Evolutionary conservation across 495 filamentous ascomycete genomes (phyloP).

Genomic region (Staphylotrichum tortipilum): DNA sequence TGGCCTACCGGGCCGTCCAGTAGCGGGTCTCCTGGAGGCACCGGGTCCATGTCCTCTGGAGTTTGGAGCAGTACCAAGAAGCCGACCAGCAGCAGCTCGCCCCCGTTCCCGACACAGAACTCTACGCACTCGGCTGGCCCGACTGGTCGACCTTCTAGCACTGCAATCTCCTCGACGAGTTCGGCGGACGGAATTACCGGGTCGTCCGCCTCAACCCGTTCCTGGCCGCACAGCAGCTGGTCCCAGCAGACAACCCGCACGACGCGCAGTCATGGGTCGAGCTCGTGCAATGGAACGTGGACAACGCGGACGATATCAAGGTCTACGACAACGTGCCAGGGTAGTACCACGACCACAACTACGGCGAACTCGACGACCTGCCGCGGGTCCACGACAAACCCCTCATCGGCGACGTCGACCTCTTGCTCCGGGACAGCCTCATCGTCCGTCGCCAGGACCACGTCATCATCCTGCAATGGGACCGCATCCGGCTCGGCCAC

Average conservation of each 20-base stretch:
- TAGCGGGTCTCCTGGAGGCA: too few species aligned
- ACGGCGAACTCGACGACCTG: background rate
- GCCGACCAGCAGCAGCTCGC: background rate
- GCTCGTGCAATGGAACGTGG: too few species aligned
- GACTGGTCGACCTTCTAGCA: background rate
- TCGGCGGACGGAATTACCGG: background rate
- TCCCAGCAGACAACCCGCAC: background rate
- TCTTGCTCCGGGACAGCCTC: background rate
- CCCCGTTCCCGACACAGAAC: background rate
- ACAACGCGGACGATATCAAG: too few species aligned
- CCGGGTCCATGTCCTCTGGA: too few species aligned
- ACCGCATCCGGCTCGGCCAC: background rate
- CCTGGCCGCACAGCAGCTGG: background rate
- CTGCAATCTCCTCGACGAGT: background rate
- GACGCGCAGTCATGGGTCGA: too few species aligned
- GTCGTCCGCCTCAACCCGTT: background rate
- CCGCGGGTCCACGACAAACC: background rate
- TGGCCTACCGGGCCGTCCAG: background rate
- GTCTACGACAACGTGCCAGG: too few species aligned
- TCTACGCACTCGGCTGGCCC: background rate
- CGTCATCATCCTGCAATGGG: background rate
- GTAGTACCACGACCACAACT: background rate
- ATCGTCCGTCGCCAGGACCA: background rate
- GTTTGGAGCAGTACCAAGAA: too few species aligned
- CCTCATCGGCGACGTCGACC: background rate